A percentile compares a stretch with the other conserved stretches of the same genome.
Conservation (phyloP, 1,284 basidiomycete genomes). For the Microstroma glucosiphilum region DNA sequence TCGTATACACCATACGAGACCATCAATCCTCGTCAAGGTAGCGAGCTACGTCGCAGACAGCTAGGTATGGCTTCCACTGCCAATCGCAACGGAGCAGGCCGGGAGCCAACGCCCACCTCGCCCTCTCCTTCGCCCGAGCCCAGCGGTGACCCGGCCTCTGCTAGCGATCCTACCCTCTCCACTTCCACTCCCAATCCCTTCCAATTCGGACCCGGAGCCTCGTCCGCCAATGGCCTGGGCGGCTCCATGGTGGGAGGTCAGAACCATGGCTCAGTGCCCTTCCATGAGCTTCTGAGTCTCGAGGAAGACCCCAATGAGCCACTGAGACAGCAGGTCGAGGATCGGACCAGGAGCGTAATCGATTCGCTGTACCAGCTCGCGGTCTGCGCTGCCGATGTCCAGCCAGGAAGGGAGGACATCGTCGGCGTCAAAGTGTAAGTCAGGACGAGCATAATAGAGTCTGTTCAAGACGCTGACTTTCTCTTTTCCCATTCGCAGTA, state of each 20-base stretch:
- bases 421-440: conserved; percentile 37
- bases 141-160: not conserved
- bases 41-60: no score
- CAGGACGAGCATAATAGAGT: not conserved
- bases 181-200: not conserved
- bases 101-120: conserved; percentile 4
- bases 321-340: conserved; percentile 23
- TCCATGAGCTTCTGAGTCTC: not conserved
- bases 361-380: conserved; percentile 45
- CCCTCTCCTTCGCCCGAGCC: conserved; percentile 15
- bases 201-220: no score
- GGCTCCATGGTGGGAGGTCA: no score
- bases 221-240: no score
- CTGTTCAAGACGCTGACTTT: not conserved
- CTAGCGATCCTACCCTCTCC: not conserved
- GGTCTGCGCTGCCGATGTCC: conserved; percentile 41
- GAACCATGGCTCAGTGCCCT: not conserved
- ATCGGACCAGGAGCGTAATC: conserved; percentile 31
- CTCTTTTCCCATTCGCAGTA: conserved; percentile 17
- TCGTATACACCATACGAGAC: no score
- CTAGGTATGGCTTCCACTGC: no score
- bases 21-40: no score
- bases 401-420: conserved; percentile 29
- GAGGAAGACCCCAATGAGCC: conserved; percentile 4
- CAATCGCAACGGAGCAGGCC: no score